These are phyloP conservation scores for Tulasnella sp. DNA, from an alignment of 768 basidiomycete genomes.

Conservation along the genomic window DNA sequence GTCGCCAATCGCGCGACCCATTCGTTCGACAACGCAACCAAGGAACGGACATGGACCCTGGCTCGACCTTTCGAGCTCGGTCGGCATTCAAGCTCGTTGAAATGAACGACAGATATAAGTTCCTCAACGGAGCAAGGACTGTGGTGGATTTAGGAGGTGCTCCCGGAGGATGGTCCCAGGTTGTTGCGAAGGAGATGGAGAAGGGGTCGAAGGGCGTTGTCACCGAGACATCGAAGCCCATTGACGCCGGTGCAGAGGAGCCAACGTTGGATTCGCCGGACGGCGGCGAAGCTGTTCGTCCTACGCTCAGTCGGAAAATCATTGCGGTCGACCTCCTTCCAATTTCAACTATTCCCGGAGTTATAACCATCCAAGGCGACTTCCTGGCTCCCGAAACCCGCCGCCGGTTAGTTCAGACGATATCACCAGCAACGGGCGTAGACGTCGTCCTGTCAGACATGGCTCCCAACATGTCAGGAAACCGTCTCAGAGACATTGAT, in stretches of 20 bases:
- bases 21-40: constrained; percentile 61
- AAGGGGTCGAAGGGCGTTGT: neutral
- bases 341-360: constrained; percentile 72
- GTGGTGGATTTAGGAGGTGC: constrained; percentile 91
- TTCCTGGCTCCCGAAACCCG: constrained; percentile 66
- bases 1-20: constrained; percentile 70
- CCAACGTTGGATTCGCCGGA: neutral
- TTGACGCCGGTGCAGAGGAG: neutral
- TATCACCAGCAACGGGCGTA: constrained; percentile 41
- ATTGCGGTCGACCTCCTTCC: constrained; percentile 81
- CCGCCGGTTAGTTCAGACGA: constrained; percentile 49
- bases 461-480: constrained; percentile 82
- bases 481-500: constrained; percentile 64
- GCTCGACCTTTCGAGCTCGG: constrained; percentile 68
- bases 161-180: constrained; percentile 95
- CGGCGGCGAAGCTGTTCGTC: too few relatives aligned
- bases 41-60: neutral
- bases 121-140: constrained; percentile 54
- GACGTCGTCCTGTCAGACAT: constrained; percentile 90
- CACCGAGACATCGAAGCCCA: neutral
- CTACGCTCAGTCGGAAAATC: constrained; percentile 47
- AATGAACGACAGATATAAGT: constrained; percentile 61
- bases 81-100: constrained; percentile 92
- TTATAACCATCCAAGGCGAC: constrained; percentile 73
- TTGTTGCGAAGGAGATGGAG: constrained; percentile 66